Conservation (phyloP, 352 stramenopile species). For the Halophytophthora polymorphica region DNA sequence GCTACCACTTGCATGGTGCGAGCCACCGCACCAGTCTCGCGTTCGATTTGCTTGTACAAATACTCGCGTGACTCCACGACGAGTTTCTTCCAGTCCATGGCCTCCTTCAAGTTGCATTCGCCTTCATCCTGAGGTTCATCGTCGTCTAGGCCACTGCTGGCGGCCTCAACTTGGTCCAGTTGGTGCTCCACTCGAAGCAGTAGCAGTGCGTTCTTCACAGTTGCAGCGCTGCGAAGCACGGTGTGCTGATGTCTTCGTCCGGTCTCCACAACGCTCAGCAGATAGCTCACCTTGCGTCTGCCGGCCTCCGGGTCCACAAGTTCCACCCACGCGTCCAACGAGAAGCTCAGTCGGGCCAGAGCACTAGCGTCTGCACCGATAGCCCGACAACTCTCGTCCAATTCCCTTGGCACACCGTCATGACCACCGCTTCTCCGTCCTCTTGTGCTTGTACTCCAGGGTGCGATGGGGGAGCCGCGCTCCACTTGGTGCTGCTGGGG, state of each 20-base stretch:
- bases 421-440: slow-evolving; percentile 3
- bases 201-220: slow-evolving; percentile 59
- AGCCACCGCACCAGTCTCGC: slow-evolving; percentile 48
- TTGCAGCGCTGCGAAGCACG: slow-evolving; percentile 56
- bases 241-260: slow-evolving; percentile 16
- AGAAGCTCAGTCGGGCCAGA: slow-evolving; percentile 45
- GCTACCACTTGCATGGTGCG: slow-evolving; percentile 38
- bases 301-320: slow-evolving; percentile 53
- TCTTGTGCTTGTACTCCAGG: slow-evolving; percentile 5
- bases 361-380: slow-evolving; percentile 21
- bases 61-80: slow-evolving; percentile 62
- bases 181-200: slow-evolving; percentile 33
- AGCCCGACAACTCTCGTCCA: slow-evolving; percentile 19
- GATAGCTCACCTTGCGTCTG: slow-evolving; percentile 64
- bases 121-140: slow-evolving; percentile 9
- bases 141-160: slow-evolving; percentile 17
- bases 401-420: slow-evolving; percentile 15
- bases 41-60: slow-evolving; percentile 61
- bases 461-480: slow-evolving; percentile 20
- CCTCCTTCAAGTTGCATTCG: not conserved
- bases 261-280: slow-evolving; percentile 50
- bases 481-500: slow-evolving; percentile 7
- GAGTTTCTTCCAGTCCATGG: slow-evolving; percentile 44
- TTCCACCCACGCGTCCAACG: slow-evolving; percentile 69
- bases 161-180: slow-evolving; percentile 5